A percentile compares a stretch with the other conserved stretches of the same genome.
Evolutionary conservation across 2,329 filamentous ascomycete species (phyloP).

Genomic region (Geosmithia morbida): DNA sequence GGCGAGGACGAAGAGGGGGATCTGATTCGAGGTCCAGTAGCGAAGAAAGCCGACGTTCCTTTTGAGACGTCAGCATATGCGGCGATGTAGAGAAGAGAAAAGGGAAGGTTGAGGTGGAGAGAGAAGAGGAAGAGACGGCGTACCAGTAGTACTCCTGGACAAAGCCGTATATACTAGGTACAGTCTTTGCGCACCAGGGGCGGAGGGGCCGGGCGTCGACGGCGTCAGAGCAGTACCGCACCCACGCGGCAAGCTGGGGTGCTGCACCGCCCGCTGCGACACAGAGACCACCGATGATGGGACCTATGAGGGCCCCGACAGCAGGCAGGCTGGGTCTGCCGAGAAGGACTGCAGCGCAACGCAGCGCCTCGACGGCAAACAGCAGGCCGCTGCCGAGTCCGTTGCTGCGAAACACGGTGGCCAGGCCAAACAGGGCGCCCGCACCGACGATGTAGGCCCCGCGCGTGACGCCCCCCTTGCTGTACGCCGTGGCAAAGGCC

Average conservation of each 20-base stretch:
- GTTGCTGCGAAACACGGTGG: conserved; percentile 69
- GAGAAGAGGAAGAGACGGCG: conserved; percentile 10
- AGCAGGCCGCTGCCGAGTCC: conserved; percentile 70
- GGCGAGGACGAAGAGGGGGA: conserved; percentile 78
- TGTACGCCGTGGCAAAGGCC: conserved; percentile 37
- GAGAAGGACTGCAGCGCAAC: conserved; percentile 14
- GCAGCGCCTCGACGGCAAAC: conserved; percentile 49
- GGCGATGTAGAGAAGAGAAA: too few relatives aligned
- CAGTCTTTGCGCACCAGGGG: conserved; percentile 58
- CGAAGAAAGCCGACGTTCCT: conserved; percentile 80
- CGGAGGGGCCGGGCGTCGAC: conserved; percentile 22
- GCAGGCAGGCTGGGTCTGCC: conserved; percentile 15
- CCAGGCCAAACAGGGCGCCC: conserved; percentile 55
- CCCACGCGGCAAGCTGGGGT: conserved; percentile 66
- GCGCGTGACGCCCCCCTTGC: conserved; percentile 12
- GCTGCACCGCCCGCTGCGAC: conserved; percentile 52
- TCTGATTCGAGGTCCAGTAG: conserved; percentile 81
- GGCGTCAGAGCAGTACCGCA: conserved; percentile 43
- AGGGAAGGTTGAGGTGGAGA: too few relatives aligned
- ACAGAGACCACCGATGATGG: conserved; percentile 51
- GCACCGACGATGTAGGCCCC: conserved; percentile 43
- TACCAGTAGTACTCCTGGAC: conserved; percentile 89
- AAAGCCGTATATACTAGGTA: conserved; percentile 84
- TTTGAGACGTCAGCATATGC: conserved; percentile 7
- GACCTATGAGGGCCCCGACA: conserved; percentile 37